phyloP scores from a whole-genome alignment of 75 land plant genomes.

The Picea glauca region DNA sequence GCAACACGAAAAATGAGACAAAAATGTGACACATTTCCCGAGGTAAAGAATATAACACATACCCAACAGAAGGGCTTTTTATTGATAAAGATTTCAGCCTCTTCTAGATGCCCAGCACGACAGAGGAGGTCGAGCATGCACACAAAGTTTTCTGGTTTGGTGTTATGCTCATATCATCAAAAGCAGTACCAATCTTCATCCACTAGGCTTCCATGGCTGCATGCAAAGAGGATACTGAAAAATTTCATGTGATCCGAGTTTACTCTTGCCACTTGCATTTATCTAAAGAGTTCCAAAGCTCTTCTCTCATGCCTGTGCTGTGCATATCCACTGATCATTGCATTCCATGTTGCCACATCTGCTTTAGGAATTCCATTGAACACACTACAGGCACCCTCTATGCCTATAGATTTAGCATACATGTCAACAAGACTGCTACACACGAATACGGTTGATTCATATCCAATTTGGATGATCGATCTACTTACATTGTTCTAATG shows the following conservation, averaged over 20 bases:
- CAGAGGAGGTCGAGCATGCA: slow-evolving; percentile 18
- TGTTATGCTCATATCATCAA: background rate
- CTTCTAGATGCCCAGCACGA: slow-evolving; percentile 3
- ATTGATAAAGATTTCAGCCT: slow-evolving; percentile 11
- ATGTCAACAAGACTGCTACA: slow-evolving; percentile 8
- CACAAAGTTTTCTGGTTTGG: slow-evolving; percentile 9
- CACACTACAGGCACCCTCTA: background rate
- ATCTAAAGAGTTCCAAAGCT: slow-evolving; percentile 5
- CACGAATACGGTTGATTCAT: background rate
- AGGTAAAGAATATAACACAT: no score
- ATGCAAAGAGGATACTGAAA: slow-evolving; percentile 10
- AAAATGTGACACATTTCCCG: no score
- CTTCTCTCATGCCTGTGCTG: slow-evolving; percentile 14
- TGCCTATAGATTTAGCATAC: slow-evolving; percentile 14
- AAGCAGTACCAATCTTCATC: slow-evolving; percentile 14
- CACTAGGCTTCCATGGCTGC: slow-evolving; percentile 16
- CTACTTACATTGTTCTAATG: background rate
- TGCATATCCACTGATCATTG: slow-evolving; percentile 9
- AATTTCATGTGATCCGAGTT: slow-evolving; percentile 4
- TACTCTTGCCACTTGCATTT: slow-evolving; percentile 10
- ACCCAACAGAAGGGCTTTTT: background rate
- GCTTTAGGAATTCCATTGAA: background rate
- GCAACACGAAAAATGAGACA: no score
- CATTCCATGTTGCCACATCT: background rate
- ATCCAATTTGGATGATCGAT: background rate